Evolutionary conservation across 2,329 filamentous ascomycete species (phyloP), one percentile per base, ranked within the genome.

Genomic region (Fusarium nelsonii): DNA sequence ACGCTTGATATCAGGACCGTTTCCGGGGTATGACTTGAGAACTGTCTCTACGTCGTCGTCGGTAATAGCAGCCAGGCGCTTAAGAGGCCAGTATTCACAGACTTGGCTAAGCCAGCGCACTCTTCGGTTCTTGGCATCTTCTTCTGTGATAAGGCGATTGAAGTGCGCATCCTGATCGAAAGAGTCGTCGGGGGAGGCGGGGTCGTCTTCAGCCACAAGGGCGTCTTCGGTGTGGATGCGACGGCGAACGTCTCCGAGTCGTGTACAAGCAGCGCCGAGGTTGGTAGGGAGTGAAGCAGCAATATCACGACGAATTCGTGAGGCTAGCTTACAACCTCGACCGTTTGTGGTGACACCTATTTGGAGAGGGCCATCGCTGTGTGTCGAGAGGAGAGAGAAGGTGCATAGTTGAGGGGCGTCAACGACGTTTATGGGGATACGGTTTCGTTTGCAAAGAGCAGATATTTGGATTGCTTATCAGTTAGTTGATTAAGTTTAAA

Each of bases 21-120:
- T 50, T 58, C 74, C 75, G 7, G 84, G 81, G 74, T 97, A 97
- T 4, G 92, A 89, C 66, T 87, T 82, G n/a, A 99, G 84, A 1
- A 98, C 88, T 14, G 82, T 79, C 16, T 92, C 88, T 8, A 97
- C 89, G 71, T 98, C 94, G 10, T 86, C 85, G 74, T 97, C 93
- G 5, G 87, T 91, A 68, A 98, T 91, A 40, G 86, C 85, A 9
- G 94, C 93, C 2, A 99, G 86, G 18, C 92, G 88, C 68, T 90
- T 90, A 28, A 99, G 84, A 2, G 96, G 94, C 96, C 96, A 99
- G 81, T 99, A 99, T 82, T 99, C 96, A 84, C 96, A 99, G 53
- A 99, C 93, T 78, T 99, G 96, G 20, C 92, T 89, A 2, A 99
- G 84, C 96, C 96, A 99, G 60, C 96, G 88, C 84, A 97, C 94